Percentiles rank a stretch among this genome's conserved stretches.
Evolutionary conservation across 306 rosid genomes (phyloP).

Genomic region (Sicyos edulis): DNA sequence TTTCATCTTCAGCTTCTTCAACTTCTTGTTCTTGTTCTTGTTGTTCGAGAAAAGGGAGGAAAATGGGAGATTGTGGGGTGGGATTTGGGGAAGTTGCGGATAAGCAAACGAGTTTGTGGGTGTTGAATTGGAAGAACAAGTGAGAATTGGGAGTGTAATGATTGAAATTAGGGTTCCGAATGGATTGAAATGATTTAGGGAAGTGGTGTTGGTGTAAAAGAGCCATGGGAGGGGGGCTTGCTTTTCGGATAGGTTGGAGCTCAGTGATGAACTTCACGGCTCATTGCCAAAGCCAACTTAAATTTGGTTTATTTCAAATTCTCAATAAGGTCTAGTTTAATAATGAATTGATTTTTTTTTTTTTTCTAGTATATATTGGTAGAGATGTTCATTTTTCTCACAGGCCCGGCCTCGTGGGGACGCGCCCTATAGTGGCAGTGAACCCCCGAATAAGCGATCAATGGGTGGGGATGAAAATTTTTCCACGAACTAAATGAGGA

Average conservation of each 20-base stretch:
- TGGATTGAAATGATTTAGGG: constrained; percentile 23
- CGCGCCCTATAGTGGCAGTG: too few species aligned
- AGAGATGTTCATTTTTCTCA: too few species aligned
- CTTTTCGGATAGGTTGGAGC: constrained; percentile 19
- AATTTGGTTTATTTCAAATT: too few species aligned
- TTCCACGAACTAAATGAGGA: too few species aligned
- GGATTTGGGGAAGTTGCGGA: constrained; percentile 28
- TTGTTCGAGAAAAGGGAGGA: constrained; percentile 41
- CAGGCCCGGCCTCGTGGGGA: too few species aligned
- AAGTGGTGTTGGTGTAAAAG: constrained; percentile 26
- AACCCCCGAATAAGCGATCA: too few species aligned
- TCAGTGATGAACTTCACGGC: neutral
- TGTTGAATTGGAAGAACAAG: constrained; percentile 23
- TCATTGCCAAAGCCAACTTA: too few species aligned
- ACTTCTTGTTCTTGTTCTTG: neutral
- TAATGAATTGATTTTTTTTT: too few species aligned
- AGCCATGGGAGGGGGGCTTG: constrained; percentile 31
- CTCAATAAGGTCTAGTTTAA: too few species aligned
- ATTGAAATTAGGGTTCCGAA: constrained; percentile 18
- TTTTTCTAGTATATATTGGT: too few species aligned
- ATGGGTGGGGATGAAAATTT: too few species aligned
- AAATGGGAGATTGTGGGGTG: constrained; percentile 38
- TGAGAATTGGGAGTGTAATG: constrained; percentile 24
- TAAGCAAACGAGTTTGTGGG: constrained; percentile 32
- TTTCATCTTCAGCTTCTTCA: neutral